phyloP scores from a whole-genome alignment of 75 land plant genomes.

The Adiantum capillusveneris region DNA sequence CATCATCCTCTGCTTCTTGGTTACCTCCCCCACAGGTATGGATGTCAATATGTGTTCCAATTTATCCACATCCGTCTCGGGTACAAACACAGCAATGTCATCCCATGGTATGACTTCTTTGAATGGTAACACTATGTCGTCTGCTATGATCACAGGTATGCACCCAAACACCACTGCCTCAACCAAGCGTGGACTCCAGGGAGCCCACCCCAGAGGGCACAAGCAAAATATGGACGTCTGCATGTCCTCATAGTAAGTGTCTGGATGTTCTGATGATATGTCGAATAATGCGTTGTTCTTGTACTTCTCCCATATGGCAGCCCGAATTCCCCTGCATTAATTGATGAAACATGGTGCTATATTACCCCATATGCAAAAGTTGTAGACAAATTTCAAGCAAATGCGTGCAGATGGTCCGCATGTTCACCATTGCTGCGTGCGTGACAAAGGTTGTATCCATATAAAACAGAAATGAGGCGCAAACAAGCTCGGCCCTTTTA shows the following conservation, averaged over 20 bases:
- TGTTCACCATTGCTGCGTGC: no score
- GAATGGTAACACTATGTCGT: slow-evolving; percentile 73
- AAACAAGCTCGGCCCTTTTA: no score
- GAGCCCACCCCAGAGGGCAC: slow-evolving; percentile 95
- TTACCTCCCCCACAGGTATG: slow-evolving; percentile 18
- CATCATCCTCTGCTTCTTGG: slow-evolving; percentile 21
- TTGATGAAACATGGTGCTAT: background rate
- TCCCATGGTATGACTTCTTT: slow-evolving; percentile 46
- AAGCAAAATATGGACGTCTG: slow-evolving; percentile 76
- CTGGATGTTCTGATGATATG: slow-evolving; percentile 45
- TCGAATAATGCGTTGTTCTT: slow-evolving; percentile 42
- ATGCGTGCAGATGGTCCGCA: no score
- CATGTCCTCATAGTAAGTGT: slow-evolving; percentile 63
- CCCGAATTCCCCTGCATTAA: slow-evolving; percentile 56
- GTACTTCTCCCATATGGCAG: slow-evolving; percentile 53
- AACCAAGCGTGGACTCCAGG: slow-evolving; percentile 93
- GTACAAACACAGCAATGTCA: slow-evolving; percentile 58
- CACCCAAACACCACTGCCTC: slow-evolving; percentile 79
- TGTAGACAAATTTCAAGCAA: no score
- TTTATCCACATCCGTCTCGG: slow-evolving; percentile 55
- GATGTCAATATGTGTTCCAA: slow-evolving; percentile 40
- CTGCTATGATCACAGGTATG: slow-evolving; percentile 89
- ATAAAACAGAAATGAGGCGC: no score
- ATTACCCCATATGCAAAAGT: background rate
- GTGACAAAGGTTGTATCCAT: no score